Evolutionary conservation across 306 rosid species (phyloP).

Genomic region (Herpetospermum pedunculosum): DNA sequence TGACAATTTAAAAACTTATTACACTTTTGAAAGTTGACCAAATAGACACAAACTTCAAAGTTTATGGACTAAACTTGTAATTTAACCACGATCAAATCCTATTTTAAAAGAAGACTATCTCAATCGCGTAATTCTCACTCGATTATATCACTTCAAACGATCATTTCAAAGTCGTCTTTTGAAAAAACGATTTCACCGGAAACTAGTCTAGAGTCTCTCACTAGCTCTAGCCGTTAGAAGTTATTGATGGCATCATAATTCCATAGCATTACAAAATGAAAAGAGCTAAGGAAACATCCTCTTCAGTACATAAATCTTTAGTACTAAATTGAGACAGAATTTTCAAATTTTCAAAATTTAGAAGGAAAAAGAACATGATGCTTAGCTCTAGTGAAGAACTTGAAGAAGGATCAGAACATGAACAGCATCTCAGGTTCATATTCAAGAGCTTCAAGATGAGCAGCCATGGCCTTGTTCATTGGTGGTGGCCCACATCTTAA

Average conservation of each 20-base stretch:
- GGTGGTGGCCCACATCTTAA: conserved; percentile 96
- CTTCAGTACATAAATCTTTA: not conserved
- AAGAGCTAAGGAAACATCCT: not conserved
- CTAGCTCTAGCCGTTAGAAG: not conserved
- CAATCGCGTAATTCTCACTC: not conserved
- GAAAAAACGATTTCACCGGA: not conserved
- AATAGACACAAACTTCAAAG: no score
- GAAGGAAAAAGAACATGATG: not conserved
- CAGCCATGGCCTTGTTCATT: conserved; percentile 96
- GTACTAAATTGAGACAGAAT: not conserved
- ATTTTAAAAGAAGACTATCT: not conserved
- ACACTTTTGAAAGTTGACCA: no score
- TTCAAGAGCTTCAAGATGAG: conserved; percentile 59
- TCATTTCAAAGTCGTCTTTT: not conserved
- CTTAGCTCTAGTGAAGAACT: not conserved
- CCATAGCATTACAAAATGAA: not conserved
- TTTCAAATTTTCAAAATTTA: not conserved
- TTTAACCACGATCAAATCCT: not conserved
- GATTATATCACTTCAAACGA: not conserved
- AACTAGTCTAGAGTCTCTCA: not conserved
- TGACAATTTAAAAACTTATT: no score
- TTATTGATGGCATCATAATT: not conserved
- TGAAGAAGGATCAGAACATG: not conserved
- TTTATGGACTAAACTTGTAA: no score
- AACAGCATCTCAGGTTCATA: conserved; percentile 48